Evolutionary conservation across 345 rosid genomes (phyloP).

Genomic region (Firmiana major): DNA sequence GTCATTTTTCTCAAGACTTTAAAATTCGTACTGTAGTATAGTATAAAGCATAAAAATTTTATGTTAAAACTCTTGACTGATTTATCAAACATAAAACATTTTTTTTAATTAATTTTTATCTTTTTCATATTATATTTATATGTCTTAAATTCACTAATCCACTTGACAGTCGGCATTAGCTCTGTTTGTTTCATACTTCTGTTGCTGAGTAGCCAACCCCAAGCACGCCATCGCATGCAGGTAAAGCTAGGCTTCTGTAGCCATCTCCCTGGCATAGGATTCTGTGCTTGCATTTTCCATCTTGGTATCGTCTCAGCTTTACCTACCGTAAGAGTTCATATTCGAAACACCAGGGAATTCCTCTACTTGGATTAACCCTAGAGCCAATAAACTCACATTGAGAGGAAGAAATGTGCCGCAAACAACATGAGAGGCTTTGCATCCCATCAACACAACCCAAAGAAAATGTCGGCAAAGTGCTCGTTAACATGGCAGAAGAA

Average conservation of each 20-base stretch:
- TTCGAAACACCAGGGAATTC: neutral
- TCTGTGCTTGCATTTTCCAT: too few species aligned
- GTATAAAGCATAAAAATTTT: too few species aligned
- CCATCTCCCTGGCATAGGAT: neutral
- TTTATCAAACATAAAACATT: too few species aligned
- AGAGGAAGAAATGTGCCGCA: neutral
- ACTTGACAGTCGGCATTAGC: too few species aligned
- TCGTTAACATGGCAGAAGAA: neutral
- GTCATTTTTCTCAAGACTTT: too few species aligned
- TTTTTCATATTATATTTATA: too few species aligned
- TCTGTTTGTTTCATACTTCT: too few species aligned
- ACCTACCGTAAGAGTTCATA: too few species aligned
- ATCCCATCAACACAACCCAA: neutral
- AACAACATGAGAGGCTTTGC: neutral
- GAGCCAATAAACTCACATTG: neutral
- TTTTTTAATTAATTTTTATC: too few species aligned
- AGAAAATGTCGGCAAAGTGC: neutral
- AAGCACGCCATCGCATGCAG: neutral
- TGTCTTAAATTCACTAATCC: too few species aligned
- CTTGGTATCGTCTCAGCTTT: neutral
- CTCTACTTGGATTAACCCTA: neutral
- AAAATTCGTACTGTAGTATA: too few species aligned
- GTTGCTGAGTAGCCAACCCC: neutral
- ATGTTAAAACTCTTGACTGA: too few species aligned
- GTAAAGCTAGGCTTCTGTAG: neutral